Conservation (phyloP, 108 stramenopile species). For the Nitzschia sp. region DNA sequence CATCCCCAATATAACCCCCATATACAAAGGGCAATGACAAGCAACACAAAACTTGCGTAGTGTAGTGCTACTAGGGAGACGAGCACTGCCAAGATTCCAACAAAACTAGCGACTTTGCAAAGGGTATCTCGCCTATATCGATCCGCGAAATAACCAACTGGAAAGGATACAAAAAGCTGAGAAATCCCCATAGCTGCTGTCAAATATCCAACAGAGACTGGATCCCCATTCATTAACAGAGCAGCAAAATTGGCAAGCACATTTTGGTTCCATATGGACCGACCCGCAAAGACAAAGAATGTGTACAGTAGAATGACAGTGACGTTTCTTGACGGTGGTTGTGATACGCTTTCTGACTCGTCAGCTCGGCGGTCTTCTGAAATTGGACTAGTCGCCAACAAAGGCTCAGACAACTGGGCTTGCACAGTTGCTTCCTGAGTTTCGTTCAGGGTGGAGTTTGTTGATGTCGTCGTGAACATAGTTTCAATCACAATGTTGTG, state of each 20-base stretch:
- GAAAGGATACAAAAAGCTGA: constrained; percentile 42
- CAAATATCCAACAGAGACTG: constrained; percentile 46
- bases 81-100: constrained; percentile 23
- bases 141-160: constrained; percentile 49
- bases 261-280: constrained; percentile 55
- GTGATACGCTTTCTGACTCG: no score
- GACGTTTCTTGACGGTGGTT: no score
- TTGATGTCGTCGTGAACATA: no score
- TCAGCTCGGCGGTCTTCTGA: no score
- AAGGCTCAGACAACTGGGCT: not conserved
- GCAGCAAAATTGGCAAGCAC: constrained; percentile 46
- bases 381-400: not conserved
- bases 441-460: not conserved
- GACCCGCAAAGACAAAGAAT: constrained; percentile 37
- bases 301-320: constrained; percentile 32
- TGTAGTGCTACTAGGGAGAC: not conserved
- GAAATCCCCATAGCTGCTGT: constrained; percentile 54
- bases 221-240: constrained; percentile 30
- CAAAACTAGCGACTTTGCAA: constrained; percentile 28
- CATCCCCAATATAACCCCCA: constrained; percentile 55
- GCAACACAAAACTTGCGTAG: constrained; percentile 11
- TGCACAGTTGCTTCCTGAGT: not conserved
- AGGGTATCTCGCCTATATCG: constrained; percentile 42
- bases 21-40: constrained; percentile 30
- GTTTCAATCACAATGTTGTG: no score